Conservation (phyloP, 345 rosid genomes). For the Brassica carinata region DNA sequence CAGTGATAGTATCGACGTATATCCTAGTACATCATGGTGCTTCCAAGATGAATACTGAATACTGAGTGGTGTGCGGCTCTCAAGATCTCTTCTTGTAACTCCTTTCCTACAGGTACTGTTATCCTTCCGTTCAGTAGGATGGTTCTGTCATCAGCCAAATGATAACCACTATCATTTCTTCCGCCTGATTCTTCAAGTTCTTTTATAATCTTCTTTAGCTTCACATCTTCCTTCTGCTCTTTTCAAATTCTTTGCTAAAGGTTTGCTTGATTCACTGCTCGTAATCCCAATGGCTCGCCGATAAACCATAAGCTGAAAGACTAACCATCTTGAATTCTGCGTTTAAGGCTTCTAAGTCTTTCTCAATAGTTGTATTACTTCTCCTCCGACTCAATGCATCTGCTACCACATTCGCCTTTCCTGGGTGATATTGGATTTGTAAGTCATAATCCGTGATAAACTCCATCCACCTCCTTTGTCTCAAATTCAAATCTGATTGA, state of each 20-base stretch:
- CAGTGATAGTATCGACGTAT: neutral
- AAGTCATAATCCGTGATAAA: too few relatives aligned
- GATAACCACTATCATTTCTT: neutral
- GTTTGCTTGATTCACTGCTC: neutral
- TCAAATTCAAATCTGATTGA: too few relatives aligned
- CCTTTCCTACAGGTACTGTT: neutral
- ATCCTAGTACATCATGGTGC: neutral
- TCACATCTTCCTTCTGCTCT: too few relatives aligned
- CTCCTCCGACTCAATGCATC: too few relatives aligned
- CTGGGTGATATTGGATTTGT: too few relatives aligned
- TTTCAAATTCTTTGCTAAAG: too few relatives aligned
- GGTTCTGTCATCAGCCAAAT: neutral
- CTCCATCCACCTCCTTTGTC: too few relatives aligned
- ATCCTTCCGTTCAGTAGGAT: neutral
- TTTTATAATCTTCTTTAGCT: too few relatives aligned
- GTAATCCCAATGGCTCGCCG: neutral
- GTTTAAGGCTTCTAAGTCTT: too few relatives aligned
- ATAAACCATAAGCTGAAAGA: neutral
- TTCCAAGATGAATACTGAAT: neutral
- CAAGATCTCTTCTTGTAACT: neutral
- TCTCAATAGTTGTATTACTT: too few relatives aligned
- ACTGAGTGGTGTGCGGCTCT: neutral
- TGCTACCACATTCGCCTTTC: too few relatives aligned
- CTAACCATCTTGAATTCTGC: neutral
- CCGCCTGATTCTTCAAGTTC: neutral